Evolutionary conservation across 192 early-diverging fungal genomes (phyloP), one percentile per base, ranked within the genome.

Genomic region (Podila epicladia): DNA sequence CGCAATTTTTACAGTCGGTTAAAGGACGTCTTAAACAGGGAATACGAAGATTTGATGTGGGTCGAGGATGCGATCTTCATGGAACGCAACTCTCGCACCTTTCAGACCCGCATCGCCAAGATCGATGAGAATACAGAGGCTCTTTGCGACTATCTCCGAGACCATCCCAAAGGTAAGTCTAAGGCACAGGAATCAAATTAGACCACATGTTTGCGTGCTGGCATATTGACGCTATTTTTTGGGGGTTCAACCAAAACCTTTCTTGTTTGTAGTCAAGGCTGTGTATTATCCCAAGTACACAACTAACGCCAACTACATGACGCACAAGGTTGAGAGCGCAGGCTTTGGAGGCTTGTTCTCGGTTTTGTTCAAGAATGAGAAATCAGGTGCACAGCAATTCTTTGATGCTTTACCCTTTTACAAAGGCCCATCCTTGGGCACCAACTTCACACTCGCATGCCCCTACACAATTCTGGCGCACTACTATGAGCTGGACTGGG

Each of bases 391-490:
- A 0, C 70, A 78, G 61, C 64, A 71, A 22, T 97, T 99, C 83
- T 99, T 92, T 85, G 95, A 99, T 82, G 70, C 82, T 8, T 70
- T 99, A 50, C 82, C 83, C 4, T 90, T 94, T 74, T 93, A 93
- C 72, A 99, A 99, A 74, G 97, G 97, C 2, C 97, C 97, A 20
- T 97, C 95, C 5, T 85, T 99, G 26, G 97, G 97, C 1, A 99
- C 97, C 32, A 99, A 96, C 86, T 99, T 99, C 67, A 99, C 97
- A 20, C 86, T 99, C 59, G 94, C 91, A 4, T 94, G 93, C 67
- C 97, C 97, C 3, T 99, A 99, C 74, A 95, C 97, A 0, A 94
- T 99, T 24, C 73, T 99, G n/a, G 97, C 96, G 11, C 97, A 99
- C 77, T 99, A 94, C 82, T 84, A 84, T 32, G 97, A 99, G 83